phyloP scores from a whole-genome alignment of 1,284 basidiomycete genomes.

The Xerocomus amazonicus region DNA sequence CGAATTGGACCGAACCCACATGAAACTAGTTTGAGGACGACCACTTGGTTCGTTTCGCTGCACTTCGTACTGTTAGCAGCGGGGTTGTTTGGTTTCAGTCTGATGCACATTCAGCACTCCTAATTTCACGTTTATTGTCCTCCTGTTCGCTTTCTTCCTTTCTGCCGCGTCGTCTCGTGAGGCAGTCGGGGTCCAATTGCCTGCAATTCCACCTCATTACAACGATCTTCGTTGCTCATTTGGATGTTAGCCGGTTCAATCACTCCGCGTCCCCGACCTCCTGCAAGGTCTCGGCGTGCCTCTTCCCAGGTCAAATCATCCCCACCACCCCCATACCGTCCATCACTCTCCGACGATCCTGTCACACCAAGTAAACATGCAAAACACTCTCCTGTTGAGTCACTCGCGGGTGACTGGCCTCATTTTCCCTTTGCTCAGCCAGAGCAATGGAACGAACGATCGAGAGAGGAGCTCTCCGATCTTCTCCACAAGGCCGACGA shows the following conservation, averaged over 20 bases:
- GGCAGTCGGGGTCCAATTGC: background rate
- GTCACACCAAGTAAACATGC: conserved; percentile 10
- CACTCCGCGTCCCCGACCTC: conserved; percentile 56
- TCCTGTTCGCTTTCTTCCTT: conserved; percentile 4
- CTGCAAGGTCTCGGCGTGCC: conserved; percentile 51
- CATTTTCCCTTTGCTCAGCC: conserved; percentile 23
- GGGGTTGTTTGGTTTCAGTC: conserved; percentile 18
- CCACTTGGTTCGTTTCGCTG: background rate
- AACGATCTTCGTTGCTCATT: conserved; percentile 13
- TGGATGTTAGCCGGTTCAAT: conserved; percentile 47
- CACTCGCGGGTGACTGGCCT: conserved; percentile 10
- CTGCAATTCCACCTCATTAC: background rate
- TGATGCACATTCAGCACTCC: conserved; percentile 14
- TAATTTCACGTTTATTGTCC: background rate
- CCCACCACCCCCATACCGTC: conserved; percentile 56
- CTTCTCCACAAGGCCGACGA: conserved; percentile 65
- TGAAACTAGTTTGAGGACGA: conserved; percentile 9
- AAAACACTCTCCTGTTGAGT: conserved; percentile 7
- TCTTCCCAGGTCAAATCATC: conserved; percentile 39
- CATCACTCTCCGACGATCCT: conserved; percentile 20
- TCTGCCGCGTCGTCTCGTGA: conserved; percentile 1
- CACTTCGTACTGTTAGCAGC: background rate
- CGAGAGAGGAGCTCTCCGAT: conserved; percentile 67
- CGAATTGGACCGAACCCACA: conserved; percentile 18
- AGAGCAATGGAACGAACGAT: conserved; percentile 56